Evolutionary conservation across 2,329 filamentous ascomycete species (phyloP).

Genomic region (Tolypocladium ovalisporum): DNA sequence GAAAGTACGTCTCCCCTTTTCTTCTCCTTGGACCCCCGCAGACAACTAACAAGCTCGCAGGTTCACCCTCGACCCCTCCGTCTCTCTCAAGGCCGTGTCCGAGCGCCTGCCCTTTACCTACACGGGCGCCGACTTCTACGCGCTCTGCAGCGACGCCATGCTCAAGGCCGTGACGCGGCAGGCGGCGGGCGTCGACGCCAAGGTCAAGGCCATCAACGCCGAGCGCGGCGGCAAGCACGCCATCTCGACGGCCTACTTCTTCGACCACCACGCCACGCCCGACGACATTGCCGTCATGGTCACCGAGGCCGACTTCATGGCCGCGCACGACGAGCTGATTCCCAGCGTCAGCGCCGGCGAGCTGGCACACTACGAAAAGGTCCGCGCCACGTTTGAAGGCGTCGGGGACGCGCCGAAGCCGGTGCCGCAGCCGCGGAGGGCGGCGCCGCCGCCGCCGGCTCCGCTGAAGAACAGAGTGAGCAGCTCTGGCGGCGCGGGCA

Average conservation of each 20-base stretch:
- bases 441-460: slow-evolving; percentile 17
- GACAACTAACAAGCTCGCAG: slow-evolving; percentile 29
- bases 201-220: slow-evolving; percentile 61
- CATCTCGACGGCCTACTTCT: slow-evolving; percentile 86
- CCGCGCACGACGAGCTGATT: slow-evolving; percentile 76
- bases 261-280: slow-evolving; percentile 77
- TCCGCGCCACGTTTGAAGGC: slow-evolving; percentile 75
- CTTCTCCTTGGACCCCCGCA: background rate
- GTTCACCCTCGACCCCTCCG: slow-evolving; percentile 71
- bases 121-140: slow-evolving; percentile 95
- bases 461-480: slow-evolving; percentile 8
- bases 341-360: slow-evolving; percentile 90
- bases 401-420: background rate
- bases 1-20: slow-evolving; percentile 56
- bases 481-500: slow-evolving; percentile 22
- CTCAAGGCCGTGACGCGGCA: slow-evolving; percentile 94
- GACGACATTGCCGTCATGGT: slow-evolving; percentile 84
- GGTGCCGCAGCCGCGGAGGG: slow-evolving; percentile 10
- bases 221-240: slow-evolving; percentile 22
- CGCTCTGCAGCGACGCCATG: slow-evolving; percentile 95
- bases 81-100: slow-evolving; percentile 67
- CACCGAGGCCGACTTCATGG: slow-evolving; percentile 75
- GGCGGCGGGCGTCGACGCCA: slow-evolving; percentile 71
- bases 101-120: slow-evolving; percentile 83
- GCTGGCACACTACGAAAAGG: slow-evolving; percentile 78